Evolutionary conservation across 352 stramenopile species (phyloP).

Genomic region (Pythium coloratum): DNA sequence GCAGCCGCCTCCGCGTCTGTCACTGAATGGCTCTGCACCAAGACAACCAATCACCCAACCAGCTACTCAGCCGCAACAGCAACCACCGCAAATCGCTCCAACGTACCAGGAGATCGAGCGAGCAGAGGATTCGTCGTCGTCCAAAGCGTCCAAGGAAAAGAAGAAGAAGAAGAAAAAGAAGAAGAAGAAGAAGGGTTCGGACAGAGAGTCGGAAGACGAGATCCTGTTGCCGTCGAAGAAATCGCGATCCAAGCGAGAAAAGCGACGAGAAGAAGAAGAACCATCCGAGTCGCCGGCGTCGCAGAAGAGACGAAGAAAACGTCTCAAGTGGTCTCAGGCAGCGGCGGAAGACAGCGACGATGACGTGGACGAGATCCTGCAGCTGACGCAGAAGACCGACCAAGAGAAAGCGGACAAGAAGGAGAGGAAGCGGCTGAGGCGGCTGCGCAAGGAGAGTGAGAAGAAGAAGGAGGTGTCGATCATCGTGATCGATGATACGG

Average conservation of each 20-base stretch:
- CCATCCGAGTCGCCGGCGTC: slow-evolving; percentile 17
- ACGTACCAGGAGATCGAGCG: neutral
- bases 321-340: slow-evolving; percentile 50
- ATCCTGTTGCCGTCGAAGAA: slow-evolving; percentile 1
- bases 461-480: slow-evolving; percentile 17
- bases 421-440: slow-evolving; percentile 7
- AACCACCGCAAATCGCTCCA: neutral
- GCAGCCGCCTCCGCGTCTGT: slow-evolving; percentile 3
- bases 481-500: slow-evolving; percentile 21
- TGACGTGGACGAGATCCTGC: slow-evolving; percentile 38
- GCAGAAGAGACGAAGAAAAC: slow-evolving; percentile 32
- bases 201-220: slow-evolving; percentile 2
- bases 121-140: neutral
- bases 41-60: neutral
- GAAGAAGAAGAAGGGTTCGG: slow-evolving; percentile 6
- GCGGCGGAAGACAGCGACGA: slow-evolving; percentile 36
- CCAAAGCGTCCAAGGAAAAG: slow-evolving; percentile 3
- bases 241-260: slow-evolving; percentile 1
- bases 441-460: neutral
- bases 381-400: slow-evolving; percentile 27
- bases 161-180: slow-evolving; percentile 13
- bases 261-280: slow-evolving; percentile 2
- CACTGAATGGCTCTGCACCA: neutral
- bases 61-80: neutral
- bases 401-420: slow-evolving; percentile 3